phyloP scores from a whole-genome alignment of 768 basidiomycete genomes.

The Psilocybe azurescens region DNA sequence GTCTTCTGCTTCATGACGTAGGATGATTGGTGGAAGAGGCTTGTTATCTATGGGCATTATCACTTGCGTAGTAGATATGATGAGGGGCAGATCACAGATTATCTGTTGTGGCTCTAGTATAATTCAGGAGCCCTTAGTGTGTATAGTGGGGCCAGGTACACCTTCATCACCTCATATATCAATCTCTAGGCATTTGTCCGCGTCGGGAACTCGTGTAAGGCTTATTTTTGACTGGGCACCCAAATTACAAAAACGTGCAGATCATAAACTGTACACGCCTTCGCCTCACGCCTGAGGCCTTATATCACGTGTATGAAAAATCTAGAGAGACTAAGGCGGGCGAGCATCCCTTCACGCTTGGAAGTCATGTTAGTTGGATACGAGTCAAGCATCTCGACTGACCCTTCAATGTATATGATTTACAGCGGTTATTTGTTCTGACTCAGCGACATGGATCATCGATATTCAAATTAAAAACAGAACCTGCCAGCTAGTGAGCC shows the following conservation, averaged over 20 bases:
- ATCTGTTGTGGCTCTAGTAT: no score
- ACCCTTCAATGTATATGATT: no score
- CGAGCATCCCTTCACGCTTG: no score
- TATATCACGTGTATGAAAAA: no score
- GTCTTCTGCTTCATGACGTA: conserved; percentile 7
- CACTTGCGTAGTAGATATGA: background rate
- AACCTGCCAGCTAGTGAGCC: no score
- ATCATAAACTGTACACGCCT: background rate
- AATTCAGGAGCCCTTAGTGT: background rate
- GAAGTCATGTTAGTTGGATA: no score
- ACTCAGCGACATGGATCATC: no score
- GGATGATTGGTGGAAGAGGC: conserved; percentile 21
- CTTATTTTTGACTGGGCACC: background rate
- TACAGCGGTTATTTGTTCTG: no score
- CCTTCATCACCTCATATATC: background rate
- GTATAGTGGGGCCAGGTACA: background rate
- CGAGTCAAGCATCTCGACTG: no score
- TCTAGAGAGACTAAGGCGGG: no score
- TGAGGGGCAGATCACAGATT: no score
- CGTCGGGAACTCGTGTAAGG: conserved; percentile 1
- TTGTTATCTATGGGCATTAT: conserved; percentile 8
- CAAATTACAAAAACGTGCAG: background rate
- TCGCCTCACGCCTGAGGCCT: background rate
- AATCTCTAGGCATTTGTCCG: background rate
- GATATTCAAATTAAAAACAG: no score